Evolutionary conservation across 768 basidiomycete species (phyloP).

Genomic region (Gymnopilus junonius): DNA sequence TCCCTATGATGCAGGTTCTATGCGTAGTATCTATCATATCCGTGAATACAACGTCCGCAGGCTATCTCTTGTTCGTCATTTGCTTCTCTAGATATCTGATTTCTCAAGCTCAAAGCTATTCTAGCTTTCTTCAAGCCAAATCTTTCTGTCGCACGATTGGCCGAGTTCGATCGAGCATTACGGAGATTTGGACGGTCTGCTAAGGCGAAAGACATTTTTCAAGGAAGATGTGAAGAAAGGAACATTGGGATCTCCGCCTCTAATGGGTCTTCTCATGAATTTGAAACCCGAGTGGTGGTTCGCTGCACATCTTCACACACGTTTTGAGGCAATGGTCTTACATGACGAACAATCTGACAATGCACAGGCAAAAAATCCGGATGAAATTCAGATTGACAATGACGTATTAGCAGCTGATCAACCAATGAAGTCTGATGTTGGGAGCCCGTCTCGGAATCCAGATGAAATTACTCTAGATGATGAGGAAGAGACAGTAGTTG

Average conservation of each 20-base stretch:
- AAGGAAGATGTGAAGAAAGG: constrained; percentile 67
- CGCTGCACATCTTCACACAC: constrained; percentile 87
- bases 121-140: constrained; percentile 62
- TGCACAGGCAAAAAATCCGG: constrained; percentile 42
- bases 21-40: constrained; percentile 90
- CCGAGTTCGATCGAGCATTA: constrained; percentile 83
- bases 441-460: constrained; percentile 35
- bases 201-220: constrained; percentile 82
- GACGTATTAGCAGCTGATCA: constrained; percentile 34
- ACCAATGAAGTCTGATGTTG: not conserved
- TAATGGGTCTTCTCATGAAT: constrained; percentile 74
- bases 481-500: constrained; percentile 47
- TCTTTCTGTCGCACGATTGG: constrained; percentile 98
- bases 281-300: constrained; percentile 91
- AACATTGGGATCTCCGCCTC: constrained; percentile 83
- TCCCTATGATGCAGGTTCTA: constrained; percentile 74
- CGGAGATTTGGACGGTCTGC: constrained; percentile 67
- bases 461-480: constrained; percentile 57
- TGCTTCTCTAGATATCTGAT: not conserved
- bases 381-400: constrained; percentile 53
- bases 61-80: constrained; percentile 65
- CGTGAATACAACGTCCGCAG: constrained; percentile 84
- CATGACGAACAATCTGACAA: constrained; percentile 35
- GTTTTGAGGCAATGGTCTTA: constrained; percentile 73
- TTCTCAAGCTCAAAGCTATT: constrained; percentile 17